Conservation (phyloP, 305 asterid genomes). For the Rubia balearica region DNA sequence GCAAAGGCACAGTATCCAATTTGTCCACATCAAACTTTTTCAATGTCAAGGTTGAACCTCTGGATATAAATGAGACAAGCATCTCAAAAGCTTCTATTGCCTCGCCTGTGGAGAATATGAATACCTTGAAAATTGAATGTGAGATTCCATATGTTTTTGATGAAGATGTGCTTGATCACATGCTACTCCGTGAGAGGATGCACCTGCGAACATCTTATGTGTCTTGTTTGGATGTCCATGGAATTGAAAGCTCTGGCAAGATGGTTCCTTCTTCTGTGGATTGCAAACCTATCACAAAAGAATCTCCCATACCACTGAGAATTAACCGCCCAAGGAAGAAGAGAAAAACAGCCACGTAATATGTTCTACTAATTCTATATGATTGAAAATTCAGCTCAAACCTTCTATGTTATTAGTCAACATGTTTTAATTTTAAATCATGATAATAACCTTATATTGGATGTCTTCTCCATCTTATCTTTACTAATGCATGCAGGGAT, state of each 20-base stretch:
- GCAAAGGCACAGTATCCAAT: constrained; percentile 16
- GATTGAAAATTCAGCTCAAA: background rate
- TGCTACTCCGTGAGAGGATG: constrained; percentile 61
- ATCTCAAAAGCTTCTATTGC: constrained; percentile 20
- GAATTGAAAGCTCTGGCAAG: constrained; percentile 23
- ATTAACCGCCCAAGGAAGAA: constrained; percentile 51
- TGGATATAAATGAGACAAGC: constrained; percentile 24
- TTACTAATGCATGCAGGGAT: constrained; percentile 46
- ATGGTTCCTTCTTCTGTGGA: constrained; percentile 24
- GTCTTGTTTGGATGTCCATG: constrained; percentile 23
- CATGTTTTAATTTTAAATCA: background rate
- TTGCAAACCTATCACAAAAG: constrained; percentile 29
- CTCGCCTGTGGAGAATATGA: constrained; percentile 23
- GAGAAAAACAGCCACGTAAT: constrained; percentile 75
- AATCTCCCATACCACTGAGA: constrained; percentile 33
- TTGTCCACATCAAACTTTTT: constrained; percentile 18
- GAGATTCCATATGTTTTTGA: constrained; percentile 28
- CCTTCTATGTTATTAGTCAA: background rate
- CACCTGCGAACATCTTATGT: constrained; percentile 33
- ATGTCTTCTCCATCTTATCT: constrained; percentile 2
- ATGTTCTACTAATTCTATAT: constrained; percentile 4
- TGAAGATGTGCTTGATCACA: constrained; percentile 62
- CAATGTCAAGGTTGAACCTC: constrained; percentile 40
- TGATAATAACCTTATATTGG: background rate
- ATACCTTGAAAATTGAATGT: constrained; percentile 40